Percentiles rank a stretch among this genome's conserved stretches.
phyloP scores from a whole-genome alignment of 2,329 filamentous ascomycete genomes.

The Aspergillus quadrilineatus region DNA sequence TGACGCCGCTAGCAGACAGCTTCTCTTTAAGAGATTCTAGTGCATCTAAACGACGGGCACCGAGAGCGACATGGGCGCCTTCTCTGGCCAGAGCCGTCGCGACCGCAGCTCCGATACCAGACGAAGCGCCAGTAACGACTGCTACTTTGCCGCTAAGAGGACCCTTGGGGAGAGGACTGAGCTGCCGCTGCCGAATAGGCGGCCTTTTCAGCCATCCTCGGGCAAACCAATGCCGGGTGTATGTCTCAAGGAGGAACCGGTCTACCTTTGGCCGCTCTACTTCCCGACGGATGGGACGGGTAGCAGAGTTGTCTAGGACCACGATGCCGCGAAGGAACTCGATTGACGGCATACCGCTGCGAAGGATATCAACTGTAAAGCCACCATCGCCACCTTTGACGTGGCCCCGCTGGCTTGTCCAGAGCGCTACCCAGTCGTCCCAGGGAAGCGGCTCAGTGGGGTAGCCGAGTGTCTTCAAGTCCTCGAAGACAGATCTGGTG shows the following conservation, averaged over 20 bases:
- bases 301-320: slow-evolving; percentile 69
- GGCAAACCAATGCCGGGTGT: slow-evolving; percentile 76
- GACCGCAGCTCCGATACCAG: slow-evolving; percentile 75
- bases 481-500: slow-evolving; percentile 64
- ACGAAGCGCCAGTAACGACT: slow-evolving; percentile 76
- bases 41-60: slow-evolving; percentile 67
- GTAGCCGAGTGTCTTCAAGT: slow-evolving; percentile 67
- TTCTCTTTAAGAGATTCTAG: slow-evolving; percentile 66
- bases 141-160: slow-evolving; percentile 68
- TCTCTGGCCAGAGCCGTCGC: slow-evolving; percentile 67
- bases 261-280: slow-evolving; percentile 70
- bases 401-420: slow-evolving; percentile 68
- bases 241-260: slow-evolving; percentile 68
- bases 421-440: slow-evolving; percentile 72
- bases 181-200: slow-evolving; percentile 53
- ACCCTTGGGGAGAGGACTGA: slow-evolving; percentile 50
- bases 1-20: slow-evolving; percentile 58
- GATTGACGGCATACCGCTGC: slow-evolving; percentile 74
- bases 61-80: slow-evolving; percentile 70
- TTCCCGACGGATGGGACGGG: slow-evolving; percentile 57
- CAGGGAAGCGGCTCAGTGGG: slow-evolving; percentile 65
- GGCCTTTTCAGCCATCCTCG: slow-evolving; percentile 71
- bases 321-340: slow-evolving; percentile 70
- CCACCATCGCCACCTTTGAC: slow-evolving; percentile 66
- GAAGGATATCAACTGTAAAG: slow-evolving; percentile 76